Conservation (phyloP, 495 filamentous ascomycete genomes). For the Xylaria castorea region DNA sequence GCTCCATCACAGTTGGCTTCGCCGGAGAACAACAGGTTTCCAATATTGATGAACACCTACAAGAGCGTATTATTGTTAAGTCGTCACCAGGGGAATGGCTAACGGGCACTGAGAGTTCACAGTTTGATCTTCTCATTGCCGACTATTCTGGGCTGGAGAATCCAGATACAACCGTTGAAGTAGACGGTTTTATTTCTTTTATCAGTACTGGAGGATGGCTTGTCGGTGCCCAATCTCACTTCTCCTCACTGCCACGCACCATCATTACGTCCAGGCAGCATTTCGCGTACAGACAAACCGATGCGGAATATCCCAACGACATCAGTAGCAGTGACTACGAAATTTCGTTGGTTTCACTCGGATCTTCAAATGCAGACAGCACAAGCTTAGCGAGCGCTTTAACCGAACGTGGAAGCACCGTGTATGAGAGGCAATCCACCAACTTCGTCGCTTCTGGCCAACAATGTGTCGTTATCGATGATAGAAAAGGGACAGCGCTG, state of each 20-base stretch:
- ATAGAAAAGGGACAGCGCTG: background rate
- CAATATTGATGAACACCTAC: slow-evolving; percentile 6
- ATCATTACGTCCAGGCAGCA: background rate
- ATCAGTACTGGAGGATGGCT: slow-evolving; percentile 5
- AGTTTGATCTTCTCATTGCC: slow-evolving; percentile 14
- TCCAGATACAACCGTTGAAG: background rate
- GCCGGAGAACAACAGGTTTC: background rate
- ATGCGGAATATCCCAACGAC: background rate
- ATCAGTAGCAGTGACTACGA: background rate
- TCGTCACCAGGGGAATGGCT: background rate
- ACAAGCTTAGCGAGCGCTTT: background rate
- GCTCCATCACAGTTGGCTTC: slow-evolving; percentile 23
- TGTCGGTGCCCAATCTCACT: background rate
- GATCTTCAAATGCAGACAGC: background rate
- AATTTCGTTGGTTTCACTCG: slow-evolving; percentile 11
- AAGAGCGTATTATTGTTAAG: slow-evolving; percentile 1
- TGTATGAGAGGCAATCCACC: background rate
- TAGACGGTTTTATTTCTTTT: background rate
- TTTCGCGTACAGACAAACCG: background rate
- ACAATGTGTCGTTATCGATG: slow-evolving; percentile 12
- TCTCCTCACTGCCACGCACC: background rate
- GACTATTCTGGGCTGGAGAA: slow-evolving; percentile 5
- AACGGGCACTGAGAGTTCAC: background rate
- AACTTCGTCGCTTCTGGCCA: background rate
- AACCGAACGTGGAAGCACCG: background rate